phyloP scores from a whole-genome alignment of 495 filamentous ascomycete genomes.

The Lasiosphaeris hirsuta region DNA sequence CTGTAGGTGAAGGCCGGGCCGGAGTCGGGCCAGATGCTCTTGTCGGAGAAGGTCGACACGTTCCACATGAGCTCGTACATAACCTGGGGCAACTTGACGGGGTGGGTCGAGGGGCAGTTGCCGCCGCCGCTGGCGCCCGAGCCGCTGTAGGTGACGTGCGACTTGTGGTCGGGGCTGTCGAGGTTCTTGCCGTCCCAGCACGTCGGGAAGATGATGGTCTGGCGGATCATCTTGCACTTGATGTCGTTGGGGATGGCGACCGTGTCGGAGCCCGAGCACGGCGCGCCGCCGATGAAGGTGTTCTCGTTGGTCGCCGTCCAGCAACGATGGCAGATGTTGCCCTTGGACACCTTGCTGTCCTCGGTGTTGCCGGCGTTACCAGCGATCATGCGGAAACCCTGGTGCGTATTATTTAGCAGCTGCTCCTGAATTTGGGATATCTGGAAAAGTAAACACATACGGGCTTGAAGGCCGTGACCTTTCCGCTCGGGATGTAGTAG shows the following conservation, averaged over 20 bases:
- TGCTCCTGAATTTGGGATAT: not conserved
- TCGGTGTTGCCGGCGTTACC: constrained; percentile 50
- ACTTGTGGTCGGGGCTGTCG: constrained; percentile 62
- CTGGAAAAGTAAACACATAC: constrained; percentile 30
- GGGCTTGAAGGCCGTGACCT: constrained; percentile 51
- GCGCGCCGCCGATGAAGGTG: constrained; percentile 45
- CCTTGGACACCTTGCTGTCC: constrained; percentile 43
- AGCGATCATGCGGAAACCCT: constrained; percentile 58
- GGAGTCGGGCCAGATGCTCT: constrained; percentile 52
- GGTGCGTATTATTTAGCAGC: not conserved
- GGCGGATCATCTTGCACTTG: constrained; percentile 54
- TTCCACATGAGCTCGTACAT: constrained; percentile 71
- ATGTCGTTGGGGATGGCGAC: constrained; percentile 51
- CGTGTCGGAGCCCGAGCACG: constrained; percentile 50
- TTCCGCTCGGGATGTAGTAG: constrained; percentile 46
- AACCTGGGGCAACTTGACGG: constrained; percentile 60
- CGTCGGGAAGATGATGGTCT: constrained; percentile 60
- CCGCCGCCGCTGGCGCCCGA: constrained; percentile 51
- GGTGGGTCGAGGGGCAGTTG: constrained; percentile 57
- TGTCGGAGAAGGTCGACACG: constrained; percentile 52
- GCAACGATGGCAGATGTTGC: constrained; percentile 56
- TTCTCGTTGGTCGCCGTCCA: constrained; percentile 49
- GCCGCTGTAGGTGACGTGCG: constrained; percentile 59
- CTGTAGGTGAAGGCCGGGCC: constrained; percentile 54
- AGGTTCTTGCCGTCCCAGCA: constrained; percentile 55